Percentiles rank a stretch among this genome's conserved stretches.
These are phyloP conservation scores for Fusarium duplospermum DNA, from an alignment of 2,329 filamentous ascomycete species.

Conservation along the genomic window DNA sequence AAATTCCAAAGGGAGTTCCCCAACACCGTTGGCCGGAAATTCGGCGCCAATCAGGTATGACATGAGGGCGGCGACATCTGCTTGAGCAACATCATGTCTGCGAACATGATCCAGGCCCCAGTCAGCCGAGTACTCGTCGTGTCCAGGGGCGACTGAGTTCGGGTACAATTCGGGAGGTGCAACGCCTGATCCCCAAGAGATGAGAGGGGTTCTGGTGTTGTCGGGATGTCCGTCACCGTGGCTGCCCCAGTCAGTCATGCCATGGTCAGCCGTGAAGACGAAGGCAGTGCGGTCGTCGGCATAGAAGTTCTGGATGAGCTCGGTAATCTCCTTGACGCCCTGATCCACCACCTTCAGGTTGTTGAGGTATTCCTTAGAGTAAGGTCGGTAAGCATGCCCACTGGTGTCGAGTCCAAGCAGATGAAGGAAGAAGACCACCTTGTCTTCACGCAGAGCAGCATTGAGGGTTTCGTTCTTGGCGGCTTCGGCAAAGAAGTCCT, in stretches of 20 bases:
- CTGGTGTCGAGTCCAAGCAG: slow-evolving; percentile 91
- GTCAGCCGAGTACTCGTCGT: slow-evolving; percentile 91
- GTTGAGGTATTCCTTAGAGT: slow-evolving; percentile 93
- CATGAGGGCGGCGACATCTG: slow-evolving; percentile 96
- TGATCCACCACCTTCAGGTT: slow-evolving; percentile 96
- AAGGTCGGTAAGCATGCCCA: slow-evolving; percentile 87
- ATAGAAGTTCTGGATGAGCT: slow-evolving; percentile 88
- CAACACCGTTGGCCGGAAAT: slow-evolving; percentile 96
- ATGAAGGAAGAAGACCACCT: slow-evolving; percentile 94
- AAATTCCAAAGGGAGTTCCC: slow-evolving; percentile 88
- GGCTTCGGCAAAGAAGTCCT: slow-evolving; percentile 84
- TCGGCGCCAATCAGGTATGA: slow-evolving; percentile 88
- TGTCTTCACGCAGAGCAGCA: slow-evolving; percentile 80
- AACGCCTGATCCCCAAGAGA: slow-evolving; percentile 93
- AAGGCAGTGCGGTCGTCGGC: slow-evolving; percentile 87
- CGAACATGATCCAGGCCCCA: slow-evolving; percentile 86
- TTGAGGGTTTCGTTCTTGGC: slow-evolving; percentile 81
- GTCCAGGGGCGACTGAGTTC: slow-evolving; percentile 75
- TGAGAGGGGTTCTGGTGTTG: slow-evolving; percentile 93
- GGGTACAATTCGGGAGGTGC: slow-evolving; percentile 74
- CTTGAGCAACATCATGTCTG: slow-evolving; percentile 92
- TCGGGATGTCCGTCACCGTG: slow-evolving; percentile 98
- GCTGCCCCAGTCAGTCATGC: slow-evolving; percentile 99
- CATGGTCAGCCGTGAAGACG: slow-evolving; percentile 97
- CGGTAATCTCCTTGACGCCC: slow-evolving; percentile 85